phyloP scores from a whole-genome alignment of 1,139 yeast genomes.

The Suhomyces wounanorum region DNA sequence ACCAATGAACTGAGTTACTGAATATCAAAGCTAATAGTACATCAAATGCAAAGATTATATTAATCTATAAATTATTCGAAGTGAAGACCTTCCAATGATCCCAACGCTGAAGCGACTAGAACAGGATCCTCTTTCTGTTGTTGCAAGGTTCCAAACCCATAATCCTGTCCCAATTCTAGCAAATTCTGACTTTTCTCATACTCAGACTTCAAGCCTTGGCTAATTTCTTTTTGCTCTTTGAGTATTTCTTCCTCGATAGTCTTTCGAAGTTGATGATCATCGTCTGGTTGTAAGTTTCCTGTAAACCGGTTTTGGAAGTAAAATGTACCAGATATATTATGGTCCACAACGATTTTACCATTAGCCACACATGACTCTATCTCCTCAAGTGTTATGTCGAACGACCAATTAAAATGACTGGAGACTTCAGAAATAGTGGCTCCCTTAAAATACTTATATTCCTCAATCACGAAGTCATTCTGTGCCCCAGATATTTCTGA shows the following conservation, averaged over 20 bases:
- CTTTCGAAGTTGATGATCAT: slow-evolving; percentile 14
- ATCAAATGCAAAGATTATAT: not conserved
- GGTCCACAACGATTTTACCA: slow-evolving; percentile 67
- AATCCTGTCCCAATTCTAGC: slow-evolving; percentile 23
- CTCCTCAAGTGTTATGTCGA: slow-evolving; percentile 69
- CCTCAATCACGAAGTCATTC: slow-evolving; percentile 29
- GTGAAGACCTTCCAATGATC: slow-evolving; percentile 5
- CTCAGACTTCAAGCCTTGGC: slow-evolving; percentile 17
- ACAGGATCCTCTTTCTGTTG: not conserved
- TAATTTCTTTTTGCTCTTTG: slow-evolving; percentile 24
- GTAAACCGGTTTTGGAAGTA: slow-evolving; percentile 38
- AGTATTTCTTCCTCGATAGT: slow-evolving; percentile 20
- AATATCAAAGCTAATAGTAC: too few relatives aligned
- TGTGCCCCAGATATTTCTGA: slow-evolving; percentile 22
- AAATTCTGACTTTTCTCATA: slow-evolving; percentile 20
- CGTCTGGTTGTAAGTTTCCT: slow-evolving; percentile 13
- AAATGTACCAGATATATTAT: slow-evolving; percentile 60
- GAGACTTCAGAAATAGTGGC: slow-evolving; percentile 42
- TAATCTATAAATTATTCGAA: not conserved
- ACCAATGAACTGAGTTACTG: too few relatives aligned
- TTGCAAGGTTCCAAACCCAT: slow-evolving; percentile 17
- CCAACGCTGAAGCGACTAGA: not conserved
- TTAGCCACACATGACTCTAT: slow-evolving; percentile 57
- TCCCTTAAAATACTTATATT: slow-evolving; percentile 33
- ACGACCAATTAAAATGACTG: slow-evolving; percentile 57